Evolutionary conservation across 1,284 basidiomycete species (phyloP).

Genomic region (Naganishia sp.): DNA sequence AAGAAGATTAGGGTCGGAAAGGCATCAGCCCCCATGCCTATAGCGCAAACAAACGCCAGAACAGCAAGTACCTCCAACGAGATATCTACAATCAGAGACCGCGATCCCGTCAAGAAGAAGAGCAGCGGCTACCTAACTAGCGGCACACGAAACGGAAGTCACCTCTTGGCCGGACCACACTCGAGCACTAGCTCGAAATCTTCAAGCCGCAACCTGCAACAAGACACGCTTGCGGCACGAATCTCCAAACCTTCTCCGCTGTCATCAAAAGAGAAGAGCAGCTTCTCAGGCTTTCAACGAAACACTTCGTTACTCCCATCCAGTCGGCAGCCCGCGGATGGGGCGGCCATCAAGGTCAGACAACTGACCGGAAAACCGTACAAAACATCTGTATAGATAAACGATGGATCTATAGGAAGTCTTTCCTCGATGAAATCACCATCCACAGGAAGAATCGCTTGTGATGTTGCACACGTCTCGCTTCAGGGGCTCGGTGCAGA

Average conservation of each 20-base stretch:
- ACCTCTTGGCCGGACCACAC: neutral
- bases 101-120: conserved; percentile 7
- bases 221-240: conserved; percentile 29
- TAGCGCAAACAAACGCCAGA: neutral
- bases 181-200: neutral
- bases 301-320: neutral
- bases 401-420: too few relatives aligned
- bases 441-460: too few relatives aligned
- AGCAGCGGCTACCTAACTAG: conserved; percentile 5
- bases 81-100: neutral
- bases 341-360: neutral
- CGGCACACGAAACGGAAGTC: neutral
- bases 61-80: neutral
- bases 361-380: conserved; percentile 22
- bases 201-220: conserved; percentile 25
- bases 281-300: neutral
- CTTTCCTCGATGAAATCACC: too few relatives aligned
- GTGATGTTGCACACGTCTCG: too few relatives aligned
- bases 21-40: conserved; percentile 31
- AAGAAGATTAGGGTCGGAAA: conserved; percentile 55
- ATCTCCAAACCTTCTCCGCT: conserved; percentile 52
- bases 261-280: conserved; percentile 10
- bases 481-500: too few relatives aligned
- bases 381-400: conserved; percentile 1
- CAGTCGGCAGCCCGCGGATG: neutral